Base-by-base conservation (phyloP, 1,139 yeast species). In the Zygotorulaspora mrakii region DNA sequence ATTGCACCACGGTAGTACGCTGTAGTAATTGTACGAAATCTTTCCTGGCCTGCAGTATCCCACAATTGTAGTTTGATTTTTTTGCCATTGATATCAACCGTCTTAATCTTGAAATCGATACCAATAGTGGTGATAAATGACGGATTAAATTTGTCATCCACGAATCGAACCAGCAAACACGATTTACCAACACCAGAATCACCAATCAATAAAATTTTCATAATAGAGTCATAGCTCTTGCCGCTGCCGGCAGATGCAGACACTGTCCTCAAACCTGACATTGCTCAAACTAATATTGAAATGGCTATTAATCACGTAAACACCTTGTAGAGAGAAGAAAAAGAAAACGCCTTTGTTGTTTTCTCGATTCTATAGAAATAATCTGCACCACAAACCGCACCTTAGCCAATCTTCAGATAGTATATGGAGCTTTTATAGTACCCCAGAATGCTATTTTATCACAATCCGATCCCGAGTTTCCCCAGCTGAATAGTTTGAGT, bases 1-100 rank as follows among this genome's bases (percentile, higher is more conserved):
- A 88, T 87, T 45, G 99, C 98, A 42, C 97, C 96, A 66, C 99
- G 79, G 70, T 94, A 91, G 68, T 94, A 91, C 7, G 98, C 96
- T 14, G 97, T 88, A 35, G 98, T 91, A 66, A 91, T 91, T 40
- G 98, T 91, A 71, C 96, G 80, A 74, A 91, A 91, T 57, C 98
- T 76, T 67, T 91, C 98, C 69, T 91, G 98, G 18, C 98, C 98
- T 5, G 98, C 98, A 27, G 98, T 91, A 65, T 91, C 98, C 98
- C 98, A 91, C 31, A 91, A 88, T 66, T 91, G 98, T 60, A 91
- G 76, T 69, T 91, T 91, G 66, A 94, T 85, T 55, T 83, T 82
- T 67, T 86, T 85, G 45, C 95, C 95, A 53, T 89, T 91, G 54
- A 91, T 76, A 57, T 89, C 96, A 53, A 89, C 88, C 29, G 97